phyloP scores from a whole-genome alignment of 768 basidiomycete genomes.

The Cystobasidium tubakii region DNA sequence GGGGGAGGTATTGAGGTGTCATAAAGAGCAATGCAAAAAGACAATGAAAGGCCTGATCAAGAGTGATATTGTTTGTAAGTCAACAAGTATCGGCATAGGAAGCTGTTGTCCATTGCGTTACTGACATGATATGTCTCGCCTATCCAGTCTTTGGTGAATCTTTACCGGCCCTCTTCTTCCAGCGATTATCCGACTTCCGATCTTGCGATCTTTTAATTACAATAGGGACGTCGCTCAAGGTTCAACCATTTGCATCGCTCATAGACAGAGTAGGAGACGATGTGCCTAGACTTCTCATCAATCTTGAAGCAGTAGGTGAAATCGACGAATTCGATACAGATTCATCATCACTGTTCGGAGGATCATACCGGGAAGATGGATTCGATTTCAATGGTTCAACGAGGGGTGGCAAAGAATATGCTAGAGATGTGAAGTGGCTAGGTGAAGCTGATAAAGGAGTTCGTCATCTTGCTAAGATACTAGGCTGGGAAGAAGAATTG shows the following conservation, averaged over 20 bases:
- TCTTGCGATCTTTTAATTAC: conserved; percentile 81
- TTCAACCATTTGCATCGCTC: conserved; percentile 67
- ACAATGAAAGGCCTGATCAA: conserved; percentile 57
- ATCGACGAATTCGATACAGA: conserved; percentile 19
- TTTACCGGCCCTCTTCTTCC: conserved; percentile 66
- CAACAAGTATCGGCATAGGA: too few relatives aligned
- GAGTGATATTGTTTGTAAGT: conserved; percentile 65
- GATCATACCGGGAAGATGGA: conserved; percentile 24
- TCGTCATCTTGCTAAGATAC: neutral
- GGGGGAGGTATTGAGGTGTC: conserved; percentile 66
- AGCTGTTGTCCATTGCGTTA: neutral
- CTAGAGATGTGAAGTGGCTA: conserved; percentile 33
- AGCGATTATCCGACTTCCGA: conserved; percentile 55
- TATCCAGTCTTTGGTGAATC: conserved; percentile 53
- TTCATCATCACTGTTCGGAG: conserved; percentile 9
- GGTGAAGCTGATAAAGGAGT: conserved; percentile 33
- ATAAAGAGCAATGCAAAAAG: conserved; percentile 43
- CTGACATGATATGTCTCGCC: neutral
- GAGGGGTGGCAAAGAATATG: conserved; percentile 29
- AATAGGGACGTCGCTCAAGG: conserved; percentile 81
- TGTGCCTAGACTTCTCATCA: conserved; percentile 82
- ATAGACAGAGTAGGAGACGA: conserved; percentile 55
- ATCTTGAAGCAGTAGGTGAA: conserved; percentile 72
- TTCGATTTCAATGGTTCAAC: conserved; percentile 31
- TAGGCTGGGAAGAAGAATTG: conserved; percentile 36